A percentile compares a stretch with the other conserved stretches of the same genome.
These are phyloP conservation scores for Gypsophila paniculata DNA, from an alignment of 179 eudicot species.

Conservation along the genomic window DNA sequence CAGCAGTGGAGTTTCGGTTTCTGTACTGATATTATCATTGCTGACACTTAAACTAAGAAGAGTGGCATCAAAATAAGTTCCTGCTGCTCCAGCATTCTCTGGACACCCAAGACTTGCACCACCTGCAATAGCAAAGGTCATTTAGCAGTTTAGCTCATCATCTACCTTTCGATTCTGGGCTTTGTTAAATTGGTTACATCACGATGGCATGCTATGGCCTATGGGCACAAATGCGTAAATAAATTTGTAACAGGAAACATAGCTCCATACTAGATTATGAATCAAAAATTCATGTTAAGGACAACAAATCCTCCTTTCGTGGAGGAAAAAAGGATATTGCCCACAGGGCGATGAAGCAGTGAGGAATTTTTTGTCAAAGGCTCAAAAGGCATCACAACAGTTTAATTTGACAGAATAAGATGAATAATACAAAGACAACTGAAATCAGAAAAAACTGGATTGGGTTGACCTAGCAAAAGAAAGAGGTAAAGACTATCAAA, in stretches of 20 bases:
- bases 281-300: no score
- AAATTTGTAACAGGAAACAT: no score
- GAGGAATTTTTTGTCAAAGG: background rate
- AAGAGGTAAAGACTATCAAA: no score
- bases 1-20: conserved; percentile 83
- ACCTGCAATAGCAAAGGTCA: conserved; percentile 42
- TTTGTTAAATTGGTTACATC: background rate
- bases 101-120: conserved; percentile 79
- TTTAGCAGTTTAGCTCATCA: background rate
- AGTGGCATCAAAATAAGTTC: conserved; percentile 68
- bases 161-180: background rate
- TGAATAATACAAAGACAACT: background rate
- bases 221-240: no score
- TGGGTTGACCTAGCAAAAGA: no score
- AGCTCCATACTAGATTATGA: no score
- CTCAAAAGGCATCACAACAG: background rate
- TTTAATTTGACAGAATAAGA: background rate
- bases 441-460: background rate
- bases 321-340: no score
- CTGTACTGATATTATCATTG: conserved; percentile 71
- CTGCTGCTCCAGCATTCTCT: conserved; percentile 80
- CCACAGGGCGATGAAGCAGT: no score
- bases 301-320: no score
- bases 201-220: background rate
- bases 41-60: conserved; percentile 66